Base-by-base conservation (phyloP, 352 stramenopile genomes). In the Phytophthora podocarpi region DNA sequence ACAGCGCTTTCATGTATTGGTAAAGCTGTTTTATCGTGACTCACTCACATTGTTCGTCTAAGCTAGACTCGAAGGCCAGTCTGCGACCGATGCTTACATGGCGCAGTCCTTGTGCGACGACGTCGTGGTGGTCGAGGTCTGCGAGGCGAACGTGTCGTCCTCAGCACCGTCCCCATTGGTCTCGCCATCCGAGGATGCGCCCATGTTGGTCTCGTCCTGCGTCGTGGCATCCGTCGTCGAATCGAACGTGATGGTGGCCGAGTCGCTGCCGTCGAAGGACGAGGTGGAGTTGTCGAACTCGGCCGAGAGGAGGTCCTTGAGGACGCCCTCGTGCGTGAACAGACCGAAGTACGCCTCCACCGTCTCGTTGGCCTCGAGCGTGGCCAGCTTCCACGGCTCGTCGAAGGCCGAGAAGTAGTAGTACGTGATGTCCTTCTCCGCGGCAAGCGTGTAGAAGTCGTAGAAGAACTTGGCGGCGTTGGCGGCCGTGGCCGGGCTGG, bases 401-500 rank as follows among this genome's bases (percentile, higher is more conserved):
- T 91, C 82, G 46, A 87, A 89, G 41, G 61, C 81, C 16, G 76
- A 76, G 58, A 89, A 91, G 65, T 86, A 91, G 52, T 74, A 91
- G 73, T 90, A 91, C 50, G 58, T 67, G 15, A 84, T 51, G 24
- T 78, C 49, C 30, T 85, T 74, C 47, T 74, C 54, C 39, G 62
- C 59, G 0, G 83, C 83, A 9, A 87, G 55, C 30, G 67, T 59
- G 61, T 85, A 83, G 28, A 92, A 92, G 27, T 90, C 77, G 54
- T 62, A 67, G 28, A 92, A 78, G 64, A 77, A 92, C 42, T 74
- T 70, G 46, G 67, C 76, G 12, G 70, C 74, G 31, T 76, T 83
- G 7, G 40, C 53, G 0, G 67, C 42, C 8, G 67, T 74, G 32
- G 82, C 78, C 3, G 60, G 18, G 48, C 72, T 82, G 13, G 77